Conservation (phyloP, 768 basidiomycete species). For the Sporobolomyces pararoseus region DNA sequence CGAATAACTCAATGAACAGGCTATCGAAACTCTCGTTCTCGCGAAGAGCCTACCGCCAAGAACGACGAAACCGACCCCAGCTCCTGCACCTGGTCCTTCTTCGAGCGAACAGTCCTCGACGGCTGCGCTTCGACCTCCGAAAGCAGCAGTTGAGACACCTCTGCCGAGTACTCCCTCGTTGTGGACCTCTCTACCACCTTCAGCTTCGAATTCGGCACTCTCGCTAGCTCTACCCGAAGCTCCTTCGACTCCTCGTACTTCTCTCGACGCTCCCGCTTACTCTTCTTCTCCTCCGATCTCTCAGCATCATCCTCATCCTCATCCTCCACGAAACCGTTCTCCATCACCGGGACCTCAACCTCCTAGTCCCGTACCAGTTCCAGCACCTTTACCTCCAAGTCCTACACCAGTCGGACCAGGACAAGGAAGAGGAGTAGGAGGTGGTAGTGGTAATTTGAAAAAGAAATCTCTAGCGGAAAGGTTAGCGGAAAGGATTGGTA, state of each 20-base stretch:
- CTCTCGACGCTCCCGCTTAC: neutral
- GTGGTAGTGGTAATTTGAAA: conserved; percentile 9
- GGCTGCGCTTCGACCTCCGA: neutral
- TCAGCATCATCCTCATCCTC: no score
- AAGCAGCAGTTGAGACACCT: neutral
- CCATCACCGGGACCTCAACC: conserved; percentile 6
- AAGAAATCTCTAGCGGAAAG: conserved; percentile 30
- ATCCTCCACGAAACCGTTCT: neutral
- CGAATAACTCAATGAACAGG: no score
- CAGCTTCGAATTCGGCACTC: neutral
- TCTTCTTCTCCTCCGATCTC: neutral
- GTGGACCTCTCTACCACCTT: neutral
- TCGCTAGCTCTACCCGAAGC: conserved; percentile 12
- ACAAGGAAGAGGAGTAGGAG: no score
- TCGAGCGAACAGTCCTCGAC: neutral
- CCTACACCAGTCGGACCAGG: no score
- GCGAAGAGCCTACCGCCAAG: conserved; percentile 11
- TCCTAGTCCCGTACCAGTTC: conserved; percentile 10
- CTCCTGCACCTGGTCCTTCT: neutral
- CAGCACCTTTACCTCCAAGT: conserved; percentile 8
- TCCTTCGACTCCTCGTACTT: conserved; percentile 10
- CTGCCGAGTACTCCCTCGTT: neutral
- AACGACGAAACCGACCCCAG: neutral
- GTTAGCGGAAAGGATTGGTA: conserved; percentile 25
- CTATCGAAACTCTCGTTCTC: conserved; percentile 37